phyloP scores from a whole-genome alignment of 2,329 filamentous ascomycete species.

The Colletotrichum tropicale region DNA sequence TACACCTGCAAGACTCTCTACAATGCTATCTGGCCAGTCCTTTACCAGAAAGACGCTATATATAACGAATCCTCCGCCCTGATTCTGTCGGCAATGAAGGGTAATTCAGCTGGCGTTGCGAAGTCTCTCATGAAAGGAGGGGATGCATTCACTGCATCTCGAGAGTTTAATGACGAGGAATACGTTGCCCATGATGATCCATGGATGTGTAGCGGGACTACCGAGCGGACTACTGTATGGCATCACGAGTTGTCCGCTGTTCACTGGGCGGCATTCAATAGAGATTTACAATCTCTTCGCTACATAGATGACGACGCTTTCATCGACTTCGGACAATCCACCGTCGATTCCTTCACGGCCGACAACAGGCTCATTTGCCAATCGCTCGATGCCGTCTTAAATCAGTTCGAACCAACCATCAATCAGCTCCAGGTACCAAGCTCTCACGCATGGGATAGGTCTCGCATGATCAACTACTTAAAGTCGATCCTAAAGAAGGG shows the following conservation, averaged over 20 bases:
- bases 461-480: not conserved
- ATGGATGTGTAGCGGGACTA: not conserved
- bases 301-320: fast-evolving
- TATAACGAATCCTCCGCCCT: not conserved
- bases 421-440: fast-evolving
- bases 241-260: fast-evolving
- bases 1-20: not conserved
- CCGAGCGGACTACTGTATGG: not conserved
- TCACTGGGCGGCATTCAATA: not conserved
- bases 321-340: not conserved
- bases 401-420: not conserved
- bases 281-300: not conserved
- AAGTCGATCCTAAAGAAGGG: not conserved
- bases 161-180: not conserved
- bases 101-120: not conserved
- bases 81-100: not conserved
- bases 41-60: not conserved
- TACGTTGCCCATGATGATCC: not conserved
- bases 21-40: not conserved
- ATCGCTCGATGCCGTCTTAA: not conserved
- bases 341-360: not conserved
- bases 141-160: fast-evolving
- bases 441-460: fast-evolving
- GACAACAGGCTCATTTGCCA: not conserved
- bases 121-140: not conserved